These are phyloP conservation scores for Colletotrichum theobromicola DNA, from an alignment of 2,329 filamentous ascomycete genomes.

Conservation along the genomic window DNA sequence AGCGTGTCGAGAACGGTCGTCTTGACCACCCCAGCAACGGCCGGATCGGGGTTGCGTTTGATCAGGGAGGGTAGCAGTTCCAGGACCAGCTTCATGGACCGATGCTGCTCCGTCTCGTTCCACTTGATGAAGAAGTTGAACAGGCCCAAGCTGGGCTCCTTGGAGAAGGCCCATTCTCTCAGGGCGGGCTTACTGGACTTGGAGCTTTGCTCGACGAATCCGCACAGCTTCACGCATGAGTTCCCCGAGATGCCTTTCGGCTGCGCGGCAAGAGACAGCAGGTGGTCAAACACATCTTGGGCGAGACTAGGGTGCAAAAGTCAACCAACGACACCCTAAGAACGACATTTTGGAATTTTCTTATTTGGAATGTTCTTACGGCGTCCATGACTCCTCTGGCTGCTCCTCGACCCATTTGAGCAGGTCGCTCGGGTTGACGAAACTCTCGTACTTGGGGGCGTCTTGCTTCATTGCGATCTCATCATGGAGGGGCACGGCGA, in stretches of 20 bases:
- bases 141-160: slow-evolving; percentile 51
- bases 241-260: slow-evolving; percentile 62
- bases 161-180: slow-evolving; percentile 56
- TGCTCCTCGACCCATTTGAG: slow-evolving; percentile 50
- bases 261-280: slow-evolving; percentile 55
- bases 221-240: slow-evolving; percentile 64
- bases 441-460: slow-evolving; percentile 18
- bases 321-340: not conserved
- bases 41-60: slow-evolving; percentile 50
- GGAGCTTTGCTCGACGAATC: slow-evolving; percentile 65
- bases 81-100: slow-evolving; percentile 67
- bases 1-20: slow-evolving; percentile 54
- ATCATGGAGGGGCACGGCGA: slow-evolving; percentile 14
- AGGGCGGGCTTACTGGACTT: slow-evolving; percentile 51
- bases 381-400: slow-evolving; percentile 34
- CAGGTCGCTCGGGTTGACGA: slow-evolving; percentile 40
- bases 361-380: slow-evolving; percentile 35
- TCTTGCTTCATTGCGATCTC: slow-evolving; percentile 20
- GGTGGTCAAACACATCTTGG: slow-evolving; percentile 48
- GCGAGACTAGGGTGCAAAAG: slow-evolving; percentile 32
- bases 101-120: slow-evolving; percentile 69
- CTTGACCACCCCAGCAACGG: slow-evolving; percentile 44
- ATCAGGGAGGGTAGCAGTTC: slow-evolving; percentile 61
- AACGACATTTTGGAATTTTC: not conserved
- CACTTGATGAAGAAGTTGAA: slow-evolving; percentile 71